Evolutionary conservation across 1,284 basidiomycete genomes (phyloP), one percentile per base, ranked within the genome.

Genomic region (Phylloporus sp.): DNA sequence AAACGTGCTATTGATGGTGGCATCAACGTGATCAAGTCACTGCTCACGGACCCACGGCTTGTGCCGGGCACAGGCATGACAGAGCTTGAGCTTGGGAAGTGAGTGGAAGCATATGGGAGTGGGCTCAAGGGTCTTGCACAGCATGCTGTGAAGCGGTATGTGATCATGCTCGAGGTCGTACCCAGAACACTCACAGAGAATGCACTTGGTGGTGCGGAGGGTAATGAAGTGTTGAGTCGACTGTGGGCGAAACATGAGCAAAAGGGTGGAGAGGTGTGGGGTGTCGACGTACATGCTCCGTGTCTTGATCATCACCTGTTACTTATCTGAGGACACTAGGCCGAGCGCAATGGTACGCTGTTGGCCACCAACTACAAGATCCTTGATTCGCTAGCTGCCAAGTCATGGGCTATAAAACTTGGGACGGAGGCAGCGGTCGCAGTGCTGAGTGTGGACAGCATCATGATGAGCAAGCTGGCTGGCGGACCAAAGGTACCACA

Each of bases 1-100:
- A 92, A 99, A 78, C 88, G 98, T 32, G 95, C 96, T 32, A 86
- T 99, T 60, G 98, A 99, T 74, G 97, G 99, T 73, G 98, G 97
- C 31, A 95, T 98, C 69, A 97, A 96, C 78, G 96, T 98, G 50
- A 93, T 99, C 80, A 98, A 98, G 80, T 87, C 93, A 34, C 80
- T 99, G 63, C 81, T 98, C 68, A 95, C 96, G 73, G 98, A 99
- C 73, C 84, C 90, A 29, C 83, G 96, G 53, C 83, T 98, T 58
- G 94, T 99, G 2, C 92, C 98, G 10, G 98, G 98, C 20, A 98
- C 96, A 2, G 98, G 98, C 28, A 95, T 97, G 3, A 89, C 91
- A 37, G 98, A 99, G 80, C 83, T 98, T 56, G 97, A 97, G 80
- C 86, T 99, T 29, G 91, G 94, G 4, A 88, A 86, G 73, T 82